These are phyloP conservation scores for Podaxis sp. DNA, from an alignment of 768 basidiomycete genomes.

Conservation along the genomic window DNA sequence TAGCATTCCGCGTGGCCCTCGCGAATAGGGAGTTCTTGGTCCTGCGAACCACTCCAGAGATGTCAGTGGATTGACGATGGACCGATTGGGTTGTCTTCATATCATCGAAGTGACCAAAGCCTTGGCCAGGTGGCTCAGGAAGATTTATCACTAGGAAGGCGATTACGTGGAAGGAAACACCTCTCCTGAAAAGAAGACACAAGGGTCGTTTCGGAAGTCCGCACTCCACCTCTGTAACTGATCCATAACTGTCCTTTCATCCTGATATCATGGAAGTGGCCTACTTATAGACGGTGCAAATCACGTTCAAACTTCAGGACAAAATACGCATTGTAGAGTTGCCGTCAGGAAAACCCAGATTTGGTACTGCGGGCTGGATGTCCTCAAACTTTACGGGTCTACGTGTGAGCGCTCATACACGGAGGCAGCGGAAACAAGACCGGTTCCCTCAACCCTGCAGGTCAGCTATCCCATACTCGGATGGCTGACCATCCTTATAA, in stretches of 20 bases:
- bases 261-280: no score
- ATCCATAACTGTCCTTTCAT: background rate
- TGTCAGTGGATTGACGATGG: background rate
- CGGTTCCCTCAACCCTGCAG: constrained; percentile 2
- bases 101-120: background rate
- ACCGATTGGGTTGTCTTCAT: background rate
- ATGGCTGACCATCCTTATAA: background rate
- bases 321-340: background rate
- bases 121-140: background rate
- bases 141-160: background rate
- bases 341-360: background rate
- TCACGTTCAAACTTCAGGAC: background rate
- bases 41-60: background rate
- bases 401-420: background rate
- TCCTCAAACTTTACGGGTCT: background rate
- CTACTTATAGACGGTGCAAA: background rate
- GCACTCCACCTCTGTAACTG: background rate
- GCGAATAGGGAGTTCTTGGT: background rate
- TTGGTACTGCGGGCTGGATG: background rate
- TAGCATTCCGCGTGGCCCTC: no score
- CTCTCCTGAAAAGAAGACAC: background rate
- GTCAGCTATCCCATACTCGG: background rate
- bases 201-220: background rate
- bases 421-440: background rate
- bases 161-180: background rate